These are phyloP conservation scores for Aspergillus candidus DNA, from an alignment of 2,329 filamentous ascomycete species.

Conservation along the genomic window DNA sequence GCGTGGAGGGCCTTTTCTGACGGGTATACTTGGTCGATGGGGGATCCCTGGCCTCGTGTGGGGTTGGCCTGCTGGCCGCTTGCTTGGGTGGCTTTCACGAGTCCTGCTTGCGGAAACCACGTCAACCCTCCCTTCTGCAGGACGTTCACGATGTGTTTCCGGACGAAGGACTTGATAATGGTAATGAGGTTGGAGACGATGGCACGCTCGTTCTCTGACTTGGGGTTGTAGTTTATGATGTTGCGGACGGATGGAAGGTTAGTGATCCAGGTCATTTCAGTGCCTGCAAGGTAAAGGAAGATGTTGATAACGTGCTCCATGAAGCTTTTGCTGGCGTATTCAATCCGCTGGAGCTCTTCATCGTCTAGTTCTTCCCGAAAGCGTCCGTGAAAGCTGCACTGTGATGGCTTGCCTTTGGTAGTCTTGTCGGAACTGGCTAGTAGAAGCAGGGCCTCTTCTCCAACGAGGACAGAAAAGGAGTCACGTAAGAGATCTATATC, in stretches of 20 bases:
- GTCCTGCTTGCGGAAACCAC: neutral
- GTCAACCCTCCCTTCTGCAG: constrained; percentile 3
- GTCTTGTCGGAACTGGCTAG: constrained; percentile 15
- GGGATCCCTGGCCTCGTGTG: neutral
- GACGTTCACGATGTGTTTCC: constrained; percentile 22
- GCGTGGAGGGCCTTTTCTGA: neutral
- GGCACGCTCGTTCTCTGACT: constrained; percentile 8
- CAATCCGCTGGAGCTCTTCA: constrained; percentile 51
- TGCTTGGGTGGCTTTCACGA: neutral
- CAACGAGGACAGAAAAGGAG: constrained; percentile 57
- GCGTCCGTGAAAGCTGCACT: constrained; percentile 42
- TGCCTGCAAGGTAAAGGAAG: constrained; percentile 28
- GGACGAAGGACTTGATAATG: constrained; percentile 27
- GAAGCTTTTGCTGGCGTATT: constrained; percentile 53
- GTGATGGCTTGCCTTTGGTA: constrained; percentile 1
- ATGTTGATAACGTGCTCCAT: constrained; percentile 41
- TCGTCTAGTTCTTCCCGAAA: constrained; percentile 47
- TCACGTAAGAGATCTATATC: constrained; percentile 31
- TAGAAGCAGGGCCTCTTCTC: constrained; percentile 52
- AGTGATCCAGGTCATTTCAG: constrained; percentile 36
- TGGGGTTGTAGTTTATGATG: constrained; percentile 18
- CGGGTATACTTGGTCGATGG: constrained; percentile 3
- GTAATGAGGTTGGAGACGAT: constrained; percentile 16
- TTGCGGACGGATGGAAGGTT: constrained; percentile 24
- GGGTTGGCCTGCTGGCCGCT: neutral